These are phyloP conservation scores for Chaetomium fimeti DNA, from an alignment of 495 filamentous ascomycete species.

Conservation along the genomic window DNA sequence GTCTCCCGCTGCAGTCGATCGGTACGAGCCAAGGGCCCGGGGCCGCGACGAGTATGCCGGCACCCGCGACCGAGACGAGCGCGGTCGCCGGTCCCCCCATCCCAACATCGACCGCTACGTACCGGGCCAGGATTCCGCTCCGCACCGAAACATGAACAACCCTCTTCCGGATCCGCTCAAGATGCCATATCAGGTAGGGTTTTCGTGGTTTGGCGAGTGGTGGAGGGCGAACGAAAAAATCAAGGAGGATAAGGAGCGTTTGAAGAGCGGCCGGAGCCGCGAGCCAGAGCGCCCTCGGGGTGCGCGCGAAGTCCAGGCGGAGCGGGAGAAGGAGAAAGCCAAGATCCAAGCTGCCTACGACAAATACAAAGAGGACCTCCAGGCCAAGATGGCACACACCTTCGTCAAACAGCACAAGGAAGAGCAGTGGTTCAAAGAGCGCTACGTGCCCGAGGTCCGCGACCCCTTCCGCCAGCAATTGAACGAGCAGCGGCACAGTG, in stretches of 20 bases:
- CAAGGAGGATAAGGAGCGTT: conserved; percentile 82
- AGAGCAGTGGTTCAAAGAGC: conserved; percentile 98
- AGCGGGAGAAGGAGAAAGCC: conserved; percentile 82
- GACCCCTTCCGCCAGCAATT: conserved; percentile 67
- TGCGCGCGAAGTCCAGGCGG: conserved; percentile 74
- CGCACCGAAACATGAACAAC: conserved; percentile 61
- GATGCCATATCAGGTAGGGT: conserved; percentile 90
- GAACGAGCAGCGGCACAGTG: conserved; percentile 68
- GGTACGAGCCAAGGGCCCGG: conserved; percentile 66
- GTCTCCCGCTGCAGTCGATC: conserved; percentile 67
- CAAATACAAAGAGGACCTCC: conserved; percentile 87
- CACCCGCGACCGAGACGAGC: conserved; percentile 55
- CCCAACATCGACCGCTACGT: conserved; percentile 94
- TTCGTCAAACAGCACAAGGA: conserved; percentile 89
- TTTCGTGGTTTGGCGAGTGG: conserved; percentile 97
- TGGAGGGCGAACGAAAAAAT: conserved; percentile 83
- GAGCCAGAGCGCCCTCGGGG: conserved; percentile 69
- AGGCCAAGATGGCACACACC: conserved; percentile 80
- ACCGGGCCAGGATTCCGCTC: conserved; percentile 68
- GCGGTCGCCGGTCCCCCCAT: conserved; percentile 61
- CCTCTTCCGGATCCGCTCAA: conserved; percentile 77
- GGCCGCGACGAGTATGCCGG: conserved; percentile 67
- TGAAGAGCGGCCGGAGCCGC: conserved; percentile 69
- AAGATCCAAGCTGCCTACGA: conserved; percentile 93
- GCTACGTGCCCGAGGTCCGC: conserved; percentile 79